Evolutionary conservation across 352 stramenopile species (phyloP).

Genomic region (Pilasporangium apinafurcum): DNA sequence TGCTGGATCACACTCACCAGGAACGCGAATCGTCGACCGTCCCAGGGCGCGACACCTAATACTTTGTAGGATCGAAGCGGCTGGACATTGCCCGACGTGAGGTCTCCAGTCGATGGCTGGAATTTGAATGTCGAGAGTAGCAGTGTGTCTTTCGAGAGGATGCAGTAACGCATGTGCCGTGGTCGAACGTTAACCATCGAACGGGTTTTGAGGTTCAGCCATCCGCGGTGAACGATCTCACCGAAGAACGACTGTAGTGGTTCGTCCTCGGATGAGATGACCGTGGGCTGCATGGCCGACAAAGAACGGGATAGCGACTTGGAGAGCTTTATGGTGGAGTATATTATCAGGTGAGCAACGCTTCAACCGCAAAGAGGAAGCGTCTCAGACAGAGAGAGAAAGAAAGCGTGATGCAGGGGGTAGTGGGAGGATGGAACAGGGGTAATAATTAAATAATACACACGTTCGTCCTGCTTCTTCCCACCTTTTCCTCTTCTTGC

Average conservation of each 20-base stretch:
- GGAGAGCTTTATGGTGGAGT: conserved; percentile 13
- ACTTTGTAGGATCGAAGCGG: conserved; percentile 67
- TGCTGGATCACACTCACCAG: conserved; percentile 66
- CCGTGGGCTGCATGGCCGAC: conserved; percentile 42
- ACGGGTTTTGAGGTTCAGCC: conserved; percentile 84
- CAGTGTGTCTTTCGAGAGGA: conserved; percentile 55
- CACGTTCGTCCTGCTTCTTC: background rate
- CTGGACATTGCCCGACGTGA: conserved; percentile 46
- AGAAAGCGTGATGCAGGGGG: too few species aligned
- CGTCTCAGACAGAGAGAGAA: too few species aligned
- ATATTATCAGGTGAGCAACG: background rate
- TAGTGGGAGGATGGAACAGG: background rate
- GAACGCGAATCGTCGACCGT: conserved; percentile 67
- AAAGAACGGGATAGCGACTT: conserved; percentile 4
- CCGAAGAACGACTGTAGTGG: conserved; percentile 49
- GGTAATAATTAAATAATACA: background rate
- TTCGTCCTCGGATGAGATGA: conserved; percentile 42
- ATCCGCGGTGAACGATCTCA: conserved; percentile 71
- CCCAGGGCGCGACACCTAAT: conserved; percentile 62
- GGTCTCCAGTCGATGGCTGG: conserved; percentile 66
- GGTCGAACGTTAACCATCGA: conserved; percentile 82
- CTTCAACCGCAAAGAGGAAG: too few species aligned
- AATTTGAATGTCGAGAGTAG: conserved; percentile 83
- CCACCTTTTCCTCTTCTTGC: background rate
- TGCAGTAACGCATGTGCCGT: conserved; percentile 81